Base-by-base conservation (phyloP, 2,329 filamentous ascomycete genomes). In the Calonectria hongkongensis region DNA sequence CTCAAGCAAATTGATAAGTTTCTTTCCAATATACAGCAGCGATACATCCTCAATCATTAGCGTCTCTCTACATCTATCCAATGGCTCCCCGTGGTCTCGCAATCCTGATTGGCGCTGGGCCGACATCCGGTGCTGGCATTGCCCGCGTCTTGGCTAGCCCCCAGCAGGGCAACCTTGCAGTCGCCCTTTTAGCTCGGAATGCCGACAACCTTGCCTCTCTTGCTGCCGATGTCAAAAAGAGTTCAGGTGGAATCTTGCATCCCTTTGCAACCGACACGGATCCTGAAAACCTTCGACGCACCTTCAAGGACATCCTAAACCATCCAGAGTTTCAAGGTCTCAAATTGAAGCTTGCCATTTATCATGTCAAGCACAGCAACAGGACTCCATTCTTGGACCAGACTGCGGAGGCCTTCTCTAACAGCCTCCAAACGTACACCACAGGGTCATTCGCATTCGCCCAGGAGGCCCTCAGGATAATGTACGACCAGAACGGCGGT, bases 311-410 rank as follows among this genome's bases (percentile, higher is more conserved):
- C 18, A 90, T 92, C 73, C 83, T 85, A n/a, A 74, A 74, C 0
- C 87, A 90, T 75, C 54, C 81, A 8, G 87, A 86, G 30, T 89
- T 90, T 80, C 76, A 82, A 27, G 83, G 82, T 10, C 81, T 91
- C 27, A 90, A 90, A 70, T 83, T 91, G 4, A 83, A 85, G 62
- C 76, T 90, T 13, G 87, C 89, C 1, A 84, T 92, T 30, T 91
- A 88, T 80, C 89, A 87, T 74, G 86, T 92, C 78, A 92, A 91
- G 78, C 87, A 90, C 74, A 84, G 84, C 0, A 85, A 84, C 75
- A 89, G 87, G 80, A 90, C 88, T 74, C 88, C 89, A 0, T 91
- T 90, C 79, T 82, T 90, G 58, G 83, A 88, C 50, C 88, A 90
- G 76, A 90, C 88, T 0, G 84, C 87, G 30, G 86, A 89, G 28